Base-by-base conservation (phyloP, 352 stramenopile genomes). In the Peronospora belbahrii region DNA sequence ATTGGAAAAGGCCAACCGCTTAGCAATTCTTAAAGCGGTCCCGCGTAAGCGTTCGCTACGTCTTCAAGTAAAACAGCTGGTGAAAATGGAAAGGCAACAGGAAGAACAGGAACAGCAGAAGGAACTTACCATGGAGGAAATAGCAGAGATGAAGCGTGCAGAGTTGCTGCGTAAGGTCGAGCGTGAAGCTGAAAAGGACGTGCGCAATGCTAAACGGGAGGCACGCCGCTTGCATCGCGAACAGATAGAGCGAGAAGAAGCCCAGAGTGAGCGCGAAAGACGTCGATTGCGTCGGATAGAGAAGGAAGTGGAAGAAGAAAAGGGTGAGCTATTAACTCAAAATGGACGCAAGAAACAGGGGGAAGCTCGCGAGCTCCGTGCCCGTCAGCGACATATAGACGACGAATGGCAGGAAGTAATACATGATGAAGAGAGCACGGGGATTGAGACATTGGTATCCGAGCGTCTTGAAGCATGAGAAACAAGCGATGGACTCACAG, bases 51-150 rank as follows among this genome's bases (percentile, higher is more conserved):
- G 79, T 0, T 90, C 78, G 40, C 59, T 88, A 48, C 76, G 81
- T 11, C 79, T 93, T 32, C 81, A 90, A 48, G 81, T 89, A 19
- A 89, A 93, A 61, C 75, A 92, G 59, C 59, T 92, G 22, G 78
- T 85, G 42, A 67, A 85, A 31, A 62, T 87, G 45, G 77, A 89
- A 57, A 85, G 83, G 45, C 70, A 85, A 27, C 62, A 80, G 27
- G 63, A 85, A 24, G 70, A 83, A 15, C 48, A 79, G 22, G 60
- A 78, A 30, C 56, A 60, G 24, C 70, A 77, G 45, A 70, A 74
- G 42, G 64, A 83, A 23, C 34, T 88, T 17, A 69, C 77, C 8
- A 44, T 62, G 31, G 74, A 88, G 33, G 70, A 86, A 53, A 62
- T 86, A 11, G 77, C 74, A 7, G 77, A 86, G 33, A 46, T 85